These are phyloP conservation scores for Endocalyx cinctus DNA, from an alignment of 2,329 filamentous ascomycete genomes.

Conservation along the genomic window DNA sequence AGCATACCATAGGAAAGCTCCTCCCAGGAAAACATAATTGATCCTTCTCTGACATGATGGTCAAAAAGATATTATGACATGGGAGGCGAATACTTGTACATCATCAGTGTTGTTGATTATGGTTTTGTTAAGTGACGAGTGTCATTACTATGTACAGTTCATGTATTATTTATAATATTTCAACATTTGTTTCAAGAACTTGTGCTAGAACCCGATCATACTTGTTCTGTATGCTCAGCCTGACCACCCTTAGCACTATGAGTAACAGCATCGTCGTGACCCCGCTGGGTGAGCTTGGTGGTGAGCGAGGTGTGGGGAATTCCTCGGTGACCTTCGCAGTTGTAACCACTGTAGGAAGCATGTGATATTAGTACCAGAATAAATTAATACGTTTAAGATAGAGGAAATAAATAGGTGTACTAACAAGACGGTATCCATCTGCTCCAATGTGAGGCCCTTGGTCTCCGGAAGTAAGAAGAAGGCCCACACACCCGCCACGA, in stretches of 20 bases:
- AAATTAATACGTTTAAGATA: too few relatives aligned
- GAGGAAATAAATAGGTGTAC: too few relatives aligned
- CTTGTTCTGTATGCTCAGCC: slow-evolving; percentile 2
- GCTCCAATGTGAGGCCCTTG: too few relatives aligned
- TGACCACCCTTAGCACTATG: neutral
- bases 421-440: too few relatives aligned
- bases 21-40: slow-evolving; percentile 22
- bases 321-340: slow-evolving; percentile 3
- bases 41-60: too few relatives aligned
- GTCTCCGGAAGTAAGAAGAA: too few relatives aligned
- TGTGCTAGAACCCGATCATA: too few relatives aligned
- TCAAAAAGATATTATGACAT: slow-evolving; percentile 1
- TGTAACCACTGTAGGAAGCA: slow-evolving; percentile 3
- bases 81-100: neutral
- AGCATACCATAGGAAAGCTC: slow-evolving; percentile 20
- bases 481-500: too few relatives aligned
- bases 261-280: slow-evolving; percentile 1
- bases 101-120: neutral
- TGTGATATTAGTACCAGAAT: too few relatives aligned
- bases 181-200: neutral
- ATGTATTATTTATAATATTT: slow-evolving; percentile 7
- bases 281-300: slow-evolving; percentile 1
- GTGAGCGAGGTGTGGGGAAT: slow-evolving; percentile 3
- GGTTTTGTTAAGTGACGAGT: too few relatives aligned
- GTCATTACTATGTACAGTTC: too few relatives aligned